Percentiles rank a stretch among this genome's conserved stretches.
These are phyloP conservation scores for Fagopyrum tataricum DNA, from an alignment of 148 eudicot genomes.

Conservation along the genomic window DNA sequence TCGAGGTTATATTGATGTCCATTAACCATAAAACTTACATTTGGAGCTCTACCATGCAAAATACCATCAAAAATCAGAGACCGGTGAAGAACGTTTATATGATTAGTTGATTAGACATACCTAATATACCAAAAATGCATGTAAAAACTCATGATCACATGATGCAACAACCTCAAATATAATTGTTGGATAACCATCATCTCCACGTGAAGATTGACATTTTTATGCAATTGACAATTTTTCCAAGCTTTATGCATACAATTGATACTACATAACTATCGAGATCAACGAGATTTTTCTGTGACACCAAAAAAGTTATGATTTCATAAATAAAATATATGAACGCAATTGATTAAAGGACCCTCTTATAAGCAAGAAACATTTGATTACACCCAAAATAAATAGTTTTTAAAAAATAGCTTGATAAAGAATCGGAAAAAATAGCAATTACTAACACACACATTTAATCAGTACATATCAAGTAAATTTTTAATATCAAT, in stretches of 20 bases:
- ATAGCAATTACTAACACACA: too few relatives aligned
- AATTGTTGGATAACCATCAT: background rate
- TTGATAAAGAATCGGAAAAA: too few relatives aligned
- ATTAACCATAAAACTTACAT: constrained; percentile 1
- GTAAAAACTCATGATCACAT: background rate
- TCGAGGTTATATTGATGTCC: background rate
- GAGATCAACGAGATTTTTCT: background rate
- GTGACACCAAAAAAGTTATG: too few relatives aligned
- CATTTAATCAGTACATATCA: too few relatives aligned
- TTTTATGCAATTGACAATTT: background rate
- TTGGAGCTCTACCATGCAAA: background rate
- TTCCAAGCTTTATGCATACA: background rate
- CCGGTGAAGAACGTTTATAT: background rate
- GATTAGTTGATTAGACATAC: background rate
- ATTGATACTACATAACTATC: background rate
- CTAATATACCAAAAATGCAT: background rate
- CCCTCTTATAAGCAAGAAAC: too few relatives aligned
- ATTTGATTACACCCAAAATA: too few relatives aligned
- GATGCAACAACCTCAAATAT: background rate
- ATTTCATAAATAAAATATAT: too few relatives aligned
- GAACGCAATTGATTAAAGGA: too few relatives aligned
- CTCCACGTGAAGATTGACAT: background rate
- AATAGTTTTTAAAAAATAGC: too few relatives aligned
- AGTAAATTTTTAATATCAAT: too few relatives aligned
- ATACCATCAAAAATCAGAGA: background rate